phyloP scores from a whole-genome alignment of 2,329 filamentous ascomycete species.

The Cladosporium sp. region DNA sequence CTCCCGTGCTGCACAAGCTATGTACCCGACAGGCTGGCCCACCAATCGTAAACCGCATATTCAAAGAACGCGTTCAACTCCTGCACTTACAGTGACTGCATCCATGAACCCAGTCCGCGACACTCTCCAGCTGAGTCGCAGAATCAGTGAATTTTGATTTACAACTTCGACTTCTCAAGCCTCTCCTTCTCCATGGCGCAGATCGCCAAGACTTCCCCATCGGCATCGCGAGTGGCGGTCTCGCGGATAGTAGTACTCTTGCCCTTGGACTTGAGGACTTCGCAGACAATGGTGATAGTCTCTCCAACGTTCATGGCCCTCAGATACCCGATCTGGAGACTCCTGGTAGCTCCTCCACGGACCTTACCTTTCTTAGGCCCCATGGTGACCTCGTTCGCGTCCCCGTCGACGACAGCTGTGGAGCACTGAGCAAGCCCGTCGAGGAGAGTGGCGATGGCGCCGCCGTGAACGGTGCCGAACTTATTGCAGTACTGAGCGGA shows the following conservation, averaged over 20 bases:
- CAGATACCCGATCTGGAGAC: slow-evolving; percentile 7
- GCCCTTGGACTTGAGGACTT: slow-evolving; percentile 4
- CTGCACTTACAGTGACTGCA: neutral
- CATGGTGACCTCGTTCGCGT: slow-evolving; percentile 2
- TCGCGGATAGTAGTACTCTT: neutral
- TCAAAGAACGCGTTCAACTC: neutral
- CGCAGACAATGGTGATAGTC: slow-evolving; percentile 7
- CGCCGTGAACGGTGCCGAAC: slow-evolving; percentile 24
- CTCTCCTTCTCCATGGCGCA: slow-evolving; percentile 17
- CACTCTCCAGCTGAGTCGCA: neutral
- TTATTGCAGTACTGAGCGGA: slow-evolving; percentile 25
- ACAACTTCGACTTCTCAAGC: slow-evolving; percentile 11
- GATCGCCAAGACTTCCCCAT: slow-evolving; percentile 4
- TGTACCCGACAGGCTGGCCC: neutral
- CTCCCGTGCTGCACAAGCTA: neutral
- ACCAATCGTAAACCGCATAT: neutral
- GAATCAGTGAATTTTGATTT: neutral
- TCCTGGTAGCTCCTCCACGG: slow-evolving; percentile 8
- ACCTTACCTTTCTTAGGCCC: neutral
- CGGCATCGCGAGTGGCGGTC: neutral
- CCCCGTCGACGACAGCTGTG: slow-evolving; percentile 21
- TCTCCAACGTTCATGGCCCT: slow-evolving; percentile 14
- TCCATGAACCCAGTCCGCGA: neutral
- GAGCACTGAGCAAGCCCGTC: slow-evolving; percentile 26
- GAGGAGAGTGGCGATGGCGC: slow-evolving; percentile 27